These are phyloP conservation scores for Knufia petricola DNA, from an alignment of 2,329 filamentous ascomycete genomes.

Conservation along the genomic window DNA sequence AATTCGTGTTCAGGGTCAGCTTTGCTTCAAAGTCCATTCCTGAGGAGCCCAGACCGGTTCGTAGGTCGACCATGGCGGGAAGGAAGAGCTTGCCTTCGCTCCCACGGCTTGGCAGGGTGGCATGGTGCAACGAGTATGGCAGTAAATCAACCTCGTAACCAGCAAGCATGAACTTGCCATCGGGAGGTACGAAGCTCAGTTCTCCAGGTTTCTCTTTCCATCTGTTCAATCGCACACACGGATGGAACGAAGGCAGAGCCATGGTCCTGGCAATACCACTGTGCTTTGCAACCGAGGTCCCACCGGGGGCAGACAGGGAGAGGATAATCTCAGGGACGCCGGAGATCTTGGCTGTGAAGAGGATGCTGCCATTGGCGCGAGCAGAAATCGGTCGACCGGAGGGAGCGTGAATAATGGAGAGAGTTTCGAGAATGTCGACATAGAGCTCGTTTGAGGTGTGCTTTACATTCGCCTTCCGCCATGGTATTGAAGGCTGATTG, in stretches of 20 bases:
- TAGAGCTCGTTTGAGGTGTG: slow-evolving; percentile 97
- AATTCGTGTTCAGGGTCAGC: slow-evolving; percentile 59
- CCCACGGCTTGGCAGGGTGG: slow-evolving; percentile 35
- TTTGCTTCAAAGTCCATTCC: slow-evolving; percentile 86
- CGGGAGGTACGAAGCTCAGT: slow-evolving; percentile 90
- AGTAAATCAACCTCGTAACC: slow-evolving; percentile 91
- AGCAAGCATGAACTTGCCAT: slow-evolving; percentile 85
- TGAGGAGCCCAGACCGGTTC: slow-evolving; percentile 62
- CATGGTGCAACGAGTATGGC: slow-evolving; percentile 54
- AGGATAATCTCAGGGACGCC: slow-evolving; percentile 86
- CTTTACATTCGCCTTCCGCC: slow-evolving; percentile 82
- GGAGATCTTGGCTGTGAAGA: slow-evolving; percentile 89
- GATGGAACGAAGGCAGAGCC: slow-evolving; percentile 88
- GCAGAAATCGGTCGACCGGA: slow-evolving; percentile 81
- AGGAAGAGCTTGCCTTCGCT: slow-evolving; percentile 54
- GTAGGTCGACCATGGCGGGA: slow-evolving; percentile 72
- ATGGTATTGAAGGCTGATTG: slow-evolving; percentile 57
- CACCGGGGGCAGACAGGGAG: slow-evolving; percentile 67
- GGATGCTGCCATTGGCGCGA: slow-evolving; percentile 82
- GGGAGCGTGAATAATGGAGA: slow-evolving; percentile 79
- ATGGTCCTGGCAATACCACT: slow-evolving; percentile 55
- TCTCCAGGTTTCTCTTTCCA: slow-evolving; percentile 87
- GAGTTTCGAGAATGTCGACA: slow-evolving; percentile 85
- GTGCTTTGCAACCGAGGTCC: slow-evolving; percentile 51
- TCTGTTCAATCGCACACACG: slow-evolving; percentile 78